A percentile compares a stretch with the other conserved stretches of the same genome.
Evolutionary conservation across 345 rosid genomes (phyloP).

Genomic region (Laguncularia racemosa): DNA sequence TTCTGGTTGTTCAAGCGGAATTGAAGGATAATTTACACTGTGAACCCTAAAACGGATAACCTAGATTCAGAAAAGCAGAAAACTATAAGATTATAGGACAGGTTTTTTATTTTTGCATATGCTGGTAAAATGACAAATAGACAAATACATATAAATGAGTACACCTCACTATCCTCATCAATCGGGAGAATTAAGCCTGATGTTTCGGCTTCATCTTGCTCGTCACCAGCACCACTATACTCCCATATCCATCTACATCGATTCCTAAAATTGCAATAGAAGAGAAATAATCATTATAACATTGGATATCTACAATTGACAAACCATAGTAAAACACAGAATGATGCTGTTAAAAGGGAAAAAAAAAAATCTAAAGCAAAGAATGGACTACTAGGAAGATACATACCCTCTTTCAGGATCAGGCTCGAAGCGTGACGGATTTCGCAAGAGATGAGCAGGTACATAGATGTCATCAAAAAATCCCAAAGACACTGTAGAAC

Average conservation of each 20-base stretch:
- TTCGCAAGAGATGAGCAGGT: slow-evolving; percentile 51
- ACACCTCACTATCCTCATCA: slow-evolving; percentile 60
- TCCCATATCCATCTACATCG: slow-evolving; percentile 72
- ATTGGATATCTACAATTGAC: too few species aligned
- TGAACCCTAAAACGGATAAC: slow-evolving; percentile 57
- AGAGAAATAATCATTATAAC: not conserved
- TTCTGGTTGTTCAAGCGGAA: slow-evolving; percentile 56
- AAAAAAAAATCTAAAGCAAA: not conserved
- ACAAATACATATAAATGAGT: not conserved
- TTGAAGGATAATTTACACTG: slow-evolving; percentile 46
- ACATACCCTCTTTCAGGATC: slow-evolving; percentile 49
- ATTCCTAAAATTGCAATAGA: slow-evolving; percentile 34
- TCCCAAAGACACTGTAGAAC: slow-evolving; percentile 75
- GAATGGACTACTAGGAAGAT: not conserved
- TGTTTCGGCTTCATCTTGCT: slow-evolving; percentile 2
- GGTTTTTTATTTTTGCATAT: not conserved
- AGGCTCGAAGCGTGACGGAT: slow-evolving; percentile 35
- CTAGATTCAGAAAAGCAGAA: slow-evolving; percentile 18
- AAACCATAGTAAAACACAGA: too few species aligned
- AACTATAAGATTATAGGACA: slow-evolving; percentile 5
- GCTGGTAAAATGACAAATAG: not conserved
- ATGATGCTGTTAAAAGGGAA: too few species aligned
- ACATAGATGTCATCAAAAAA: slow-evolving; percentile 81
- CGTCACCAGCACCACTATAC: slow-evolving; percentile 21
- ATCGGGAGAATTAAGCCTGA: slow-evolving; percentile 19